Conservation (phyloP, 176 grass and related monocot species). For the Puya raimondii region DNA sequence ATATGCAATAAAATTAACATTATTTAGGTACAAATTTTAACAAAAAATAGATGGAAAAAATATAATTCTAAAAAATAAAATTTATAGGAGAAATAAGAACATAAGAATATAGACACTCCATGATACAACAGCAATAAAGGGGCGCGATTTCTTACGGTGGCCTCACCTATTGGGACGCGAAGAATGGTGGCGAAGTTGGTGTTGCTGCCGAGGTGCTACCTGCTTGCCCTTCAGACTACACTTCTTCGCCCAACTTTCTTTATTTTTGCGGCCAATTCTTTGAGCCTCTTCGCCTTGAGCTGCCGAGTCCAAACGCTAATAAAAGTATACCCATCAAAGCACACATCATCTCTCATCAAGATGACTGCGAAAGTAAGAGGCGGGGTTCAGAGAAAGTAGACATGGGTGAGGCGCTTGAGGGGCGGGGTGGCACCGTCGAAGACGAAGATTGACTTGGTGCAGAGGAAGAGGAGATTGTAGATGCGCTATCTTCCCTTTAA, state of each 20-base stretch:
- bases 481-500: conserved; percentile 19
- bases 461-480: conserved; percentile 89
- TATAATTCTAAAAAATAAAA: too few species aligned
- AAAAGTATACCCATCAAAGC: neutral
- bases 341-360: too few species aligned
- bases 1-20: too few species aligned
- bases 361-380: too few species aligned
- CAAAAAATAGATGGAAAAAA: too few species aligned
- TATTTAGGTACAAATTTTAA: too few species aligned
- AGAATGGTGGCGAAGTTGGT: too few species aligned
- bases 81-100: too few species aligned
- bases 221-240: conserved; percentile 38
- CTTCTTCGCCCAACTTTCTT: conserved; percentile 44
- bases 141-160: too few species aligned
- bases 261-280: conserved; percentile 77
- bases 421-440: conserved; percentile 75
- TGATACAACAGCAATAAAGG: too few species aligned
- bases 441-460: conserved; percentile 72
- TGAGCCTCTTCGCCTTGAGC: conserved; percentile 83
- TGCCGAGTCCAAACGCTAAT: conserved; percentile 12
- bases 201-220: neutral
- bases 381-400: conserved; percentile 4
- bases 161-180: too few species aligned
- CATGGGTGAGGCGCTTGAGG: conserved; percentile 72
- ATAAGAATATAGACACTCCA: too few species aligned